phyloP scores from a whole-genome alignment of 306 rosid species.

The Corylus avellana region DNA sequence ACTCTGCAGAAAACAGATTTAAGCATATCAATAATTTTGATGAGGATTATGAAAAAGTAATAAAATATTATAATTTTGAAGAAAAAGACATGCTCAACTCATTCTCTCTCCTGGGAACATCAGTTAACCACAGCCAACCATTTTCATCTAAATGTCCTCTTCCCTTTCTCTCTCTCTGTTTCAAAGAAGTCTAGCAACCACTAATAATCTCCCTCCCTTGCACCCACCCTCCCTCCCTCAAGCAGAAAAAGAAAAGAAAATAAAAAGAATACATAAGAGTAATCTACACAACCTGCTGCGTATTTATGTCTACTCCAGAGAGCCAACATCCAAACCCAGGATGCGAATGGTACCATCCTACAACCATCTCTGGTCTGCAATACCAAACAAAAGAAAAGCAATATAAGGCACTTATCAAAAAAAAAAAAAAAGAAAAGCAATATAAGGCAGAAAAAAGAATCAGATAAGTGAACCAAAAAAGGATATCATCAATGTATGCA shows the following conservation, averaged over 20 bases:
- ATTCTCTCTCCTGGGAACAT: background rate
- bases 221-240: no score
- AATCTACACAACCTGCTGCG: slow-evolving; percentile 73
- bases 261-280: background rate
- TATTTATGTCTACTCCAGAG: slow-evolving; percentile 95
- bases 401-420: no score
- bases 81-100: background rate
- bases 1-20: slow-evolving; percentile 51
- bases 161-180: background rate
- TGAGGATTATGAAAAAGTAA: background rate
- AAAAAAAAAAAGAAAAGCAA: no score
- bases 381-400: slow-evolving; percentile 7
- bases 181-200: background rate
- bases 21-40: slow-evolving; percentile 8
- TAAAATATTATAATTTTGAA: background rate
- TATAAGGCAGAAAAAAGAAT: background rate
- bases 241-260: background rate
- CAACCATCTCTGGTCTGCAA: slow-evolving; percentile 97
- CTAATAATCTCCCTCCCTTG: background rate
- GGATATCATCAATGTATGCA: background rate
- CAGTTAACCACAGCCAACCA: background rate
- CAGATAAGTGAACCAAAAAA: slow-evolving; percentile 5
- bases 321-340: slow-evolving; percentile 99
- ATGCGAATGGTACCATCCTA: slow-evolving; percentile 98
- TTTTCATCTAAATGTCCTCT: background rate